Evolutionary conservation across 305 asterid genomes (phyloP), one percentile per base, ranked within the genome.

Genomic region (Withania somnifera): DNA sequence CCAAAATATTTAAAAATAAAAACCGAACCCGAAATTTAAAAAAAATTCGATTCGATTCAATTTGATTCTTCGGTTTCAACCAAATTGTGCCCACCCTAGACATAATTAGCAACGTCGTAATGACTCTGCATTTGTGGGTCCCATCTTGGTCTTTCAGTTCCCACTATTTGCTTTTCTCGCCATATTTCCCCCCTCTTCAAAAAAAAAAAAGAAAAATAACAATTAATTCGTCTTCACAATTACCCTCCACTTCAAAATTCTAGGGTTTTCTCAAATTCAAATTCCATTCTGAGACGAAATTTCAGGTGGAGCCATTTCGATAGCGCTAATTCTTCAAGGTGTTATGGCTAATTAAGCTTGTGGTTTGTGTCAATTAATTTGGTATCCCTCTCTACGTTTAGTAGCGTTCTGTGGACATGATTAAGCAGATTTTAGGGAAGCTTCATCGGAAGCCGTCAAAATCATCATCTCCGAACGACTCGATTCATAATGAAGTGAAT

Each of bases 401-500:
- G 61, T 50, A 73, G 60, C 26, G 68, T 50, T 64, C 54, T 26
- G 67, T 66, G 80, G 58, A 85, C 47, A 87, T 87, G 90, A 83
- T 87, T 79, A 87, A 87, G 60, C 87, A 85, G 81, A 40, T 86
- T 76, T 80, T 88, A 11, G 90, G 87, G 36, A 88, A 84, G 89
- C 88, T 84, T 84, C 90, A 86, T 6, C 68, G 85, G 85, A 88
- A 86, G 84, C 71, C 83, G 24, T 88, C 88, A 3, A 81, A 87
- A 17, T 85, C 84, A 81, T 84, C 83, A 9, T 64, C 83, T 1
- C 79, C 84, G 73, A 71, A 77, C 24, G 84, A 82, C 28, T 53
- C 84, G 4, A 84, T 73, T 47, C 80, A 82, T 38, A 52, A 45
- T 68, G 83, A 78, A 58, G 60, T 30, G 77, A 82, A 84, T 78